Conservation (phyloP, 2,329 filamentous ascomycete species). For the Verticillium isaacii region DNA sequence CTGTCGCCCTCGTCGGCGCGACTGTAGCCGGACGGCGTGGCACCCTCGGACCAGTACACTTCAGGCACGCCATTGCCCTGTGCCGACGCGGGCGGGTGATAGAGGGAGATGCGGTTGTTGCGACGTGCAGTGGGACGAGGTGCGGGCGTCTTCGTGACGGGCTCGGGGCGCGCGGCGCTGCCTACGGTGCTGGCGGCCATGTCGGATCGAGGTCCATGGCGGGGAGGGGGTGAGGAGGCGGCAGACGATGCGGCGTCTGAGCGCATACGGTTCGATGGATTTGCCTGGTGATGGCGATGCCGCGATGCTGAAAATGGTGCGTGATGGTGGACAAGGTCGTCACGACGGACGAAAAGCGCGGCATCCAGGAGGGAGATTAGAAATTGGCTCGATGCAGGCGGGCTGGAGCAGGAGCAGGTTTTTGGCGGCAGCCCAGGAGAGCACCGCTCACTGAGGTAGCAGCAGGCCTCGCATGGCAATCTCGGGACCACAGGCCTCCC, state of each 20-base stretch:
- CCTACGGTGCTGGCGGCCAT: not conserved
- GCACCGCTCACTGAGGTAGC: not conserved
- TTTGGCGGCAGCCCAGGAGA: not conserved
- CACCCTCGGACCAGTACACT: slow-evolving; percentile 2
- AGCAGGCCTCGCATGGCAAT: not conserved
- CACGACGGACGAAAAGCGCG: not conserved
- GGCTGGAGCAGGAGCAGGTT: not conserved
- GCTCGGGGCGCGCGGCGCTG: not conserved
- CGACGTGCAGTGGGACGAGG: not conserved
- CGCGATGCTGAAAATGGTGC: not conserved
- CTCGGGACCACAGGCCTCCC: not conserved
- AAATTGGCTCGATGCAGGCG: not conserved
- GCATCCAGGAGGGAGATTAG: not conserved
- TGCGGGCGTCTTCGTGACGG: not conserved
- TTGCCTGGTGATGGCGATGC: not conserved
- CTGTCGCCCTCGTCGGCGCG: slow-evolving; percentile 8
- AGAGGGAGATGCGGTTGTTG: slow-evolving; percentile 2
- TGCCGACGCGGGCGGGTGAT: slow-evolving; percentile 2
- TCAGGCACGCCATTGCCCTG: not conserved
- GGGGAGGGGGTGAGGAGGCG: not conserved
- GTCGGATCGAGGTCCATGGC: not conserved
- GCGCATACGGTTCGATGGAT: not conserved
- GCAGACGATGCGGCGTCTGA: not conserved
- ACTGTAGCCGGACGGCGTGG: slow-evolving; percentile 5
- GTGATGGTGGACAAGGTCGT: not conserved